Evolutionary conservation across 2,329 filamentous ascomycete genomes (phyloP), one percentile per base, ranked within the genome.

Genomic region (Diaporthe sp.): DNA sequence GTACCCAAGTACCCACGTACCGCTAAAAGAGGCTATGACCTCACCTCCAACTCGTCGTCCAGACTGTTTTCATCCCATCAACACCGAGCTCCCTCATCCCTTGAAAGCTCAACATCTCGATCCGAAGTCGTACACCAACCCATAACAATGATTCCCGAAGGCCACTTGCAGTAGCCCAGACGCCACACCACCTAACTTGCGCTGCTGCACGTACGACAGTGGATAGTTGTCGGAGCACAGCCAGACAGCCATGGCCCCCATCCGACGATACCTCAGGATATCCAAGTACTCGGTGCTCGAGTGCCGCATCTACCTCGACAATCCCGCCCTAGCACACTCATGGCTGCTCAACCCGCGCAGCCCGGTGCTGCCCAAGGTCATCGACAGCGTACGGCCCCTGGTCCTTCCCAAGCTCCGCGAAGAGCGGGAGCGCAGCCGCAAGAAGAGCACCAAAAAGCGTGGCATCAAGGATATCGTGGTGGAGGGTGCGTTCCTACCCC

Each of bases 221-320:
- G 49, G 58, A 15, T 34, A 25, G 15, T 51, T 22, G 37, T n/a
- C 46, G 22, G 34, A 42, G 58, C 34, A 55, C 34, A 57, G 37
- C 59, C 22, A 49, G 28, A 13, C 67, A 70, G 61, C 58, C 58
- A 98, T 98, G 96, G 94, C 95, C 17, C 96, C 96, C 15, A 91
- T 98, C 65, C 92, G 96, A 75, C 92, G 96, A 80, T 98, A 98
- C 83, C 89, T 98, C 73, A 92, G 96, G 71, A 98, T 98, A 79
- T 96, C 94, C 73, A 96, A 96, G 82, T 94, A 95, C 84, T 98
- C 96, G 6, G 95, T 98, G 44, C 90, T 99, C n/a, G 97, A 99
- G 88, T 95, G 95, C 78, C 95, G 96, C 78, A 97, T 99, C 79
- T 98, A 98, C 84, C 92, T 98, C 62, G 96, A 98, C 78, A 96